Evolutionary conservation across 2,329 filamentous ascomycete genomes (phyloP).

Genomic region (Colletotrichum tabaci): DNA sequence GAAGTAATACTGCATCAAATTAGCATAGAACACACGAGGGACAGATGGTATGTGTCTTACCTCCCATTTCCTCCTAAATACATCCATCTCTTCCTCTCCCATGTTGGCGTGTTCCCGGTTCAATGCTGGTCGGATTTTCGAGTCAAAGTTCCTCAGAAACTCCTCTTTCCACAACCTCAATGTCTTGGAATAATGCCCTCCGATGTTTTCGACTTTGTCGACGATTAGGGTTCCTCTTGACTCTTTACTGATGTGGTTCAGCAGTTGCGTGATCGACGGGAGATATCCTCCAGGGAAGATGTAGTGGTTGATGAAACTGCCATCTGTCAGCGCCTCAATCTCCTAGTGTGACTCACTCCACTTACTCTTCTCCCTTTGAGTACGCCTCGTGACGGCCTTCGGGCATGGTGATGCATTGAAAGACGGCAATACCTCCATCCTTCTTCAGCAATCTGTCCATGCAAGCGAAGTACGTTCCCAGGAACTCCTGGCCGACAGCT

Average conservation of each 20-base stretch:
- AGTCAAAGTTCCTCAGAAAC: conserved; percentile 75
- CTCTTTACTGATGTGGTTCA: conserved; percentile 72
- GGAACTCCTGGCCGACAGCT: conserved; percentile 77
- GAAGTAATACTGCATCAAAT: conserved; percentile 75
- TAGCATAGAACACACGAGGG: conserved; percentile 33
- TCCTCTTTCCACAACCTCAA: conserved; percentile 77
- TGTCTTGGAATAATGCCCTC: conserved; percentile 80
- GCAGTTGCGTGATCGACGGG: conserved; percentile 69
- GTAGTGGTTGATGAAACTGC: conserved; percentile 79
- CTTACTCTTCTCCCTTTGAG: conserved; percentile 74
- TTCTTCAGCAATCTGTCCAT: conserved; percentile 76
- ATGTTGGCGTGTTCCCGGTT: conserved; percentile 70
- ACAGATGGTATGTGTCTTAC: conserved; percentile 53
- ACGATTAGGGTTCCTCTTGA: conserved; percentile 75
- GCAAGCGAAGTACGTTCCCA: conserved; percentile 77
- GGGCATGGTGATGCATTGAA: conserved; percentile 85
- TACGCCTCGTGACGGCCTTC: conserved; percentile 78
- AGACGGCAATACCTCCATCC: conserved; percentile 76
- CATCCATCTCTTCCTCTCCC: conserved; percentile 73
- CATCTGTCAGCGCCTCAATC: conserved; percentile 19
- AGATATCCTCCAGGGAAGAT: conserved; percentile 86
- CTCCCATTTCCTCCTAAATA: conserved; percentile 82
- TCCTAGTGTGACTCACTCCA: conserved; percentile 18
- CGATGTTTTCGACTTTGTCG: conserved; percentile 79
- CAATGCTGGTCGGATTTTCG: conserved; percentile 72